These are phyloP conservation scores for Colletotrichum liriopes DNA, from an alignment of 2,329 filamentous ascomycete genomes.

Conservation along the genomic window DNA sequence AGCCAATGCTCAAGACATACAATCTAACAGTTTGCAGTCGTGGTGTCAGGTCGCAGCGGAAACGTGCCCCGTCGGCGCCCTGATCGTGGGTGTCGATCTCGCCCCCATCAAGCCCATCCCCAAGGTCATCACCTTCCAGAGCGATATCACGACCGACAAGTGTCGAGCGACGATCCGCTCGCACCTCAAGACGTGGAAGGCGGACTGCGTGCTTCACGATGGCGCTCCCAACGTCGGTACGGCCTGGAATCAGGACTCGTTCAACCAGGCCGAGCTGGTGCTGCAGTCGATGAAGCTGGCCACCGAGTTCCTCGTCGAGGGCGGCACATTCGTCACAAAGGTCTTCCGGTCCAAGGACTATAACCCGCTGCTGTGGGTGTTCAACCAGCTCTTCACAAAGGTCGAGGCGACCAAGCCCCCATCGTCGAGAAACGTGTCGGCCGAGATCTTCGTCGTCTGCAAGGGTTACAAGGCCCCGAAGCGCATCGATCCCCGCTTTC, in stretches of 20 bases:
- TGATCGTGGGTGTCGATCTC: constrained; percentile 96
- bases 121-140: constrained; percentile 94
- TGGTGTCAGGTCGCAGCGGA: constrained; percentile 98
- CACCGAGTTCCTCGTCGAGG: constrained; percentile 90
- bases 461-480: constrained; percentile 96
- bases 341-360: constrained; percentile 98
- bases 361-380: constrained; percentile 95
- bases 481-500: constrained; percentile 89
- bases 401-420: constrained; percentile 98
- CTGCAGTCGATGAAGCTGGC: constrained; percentile 93
- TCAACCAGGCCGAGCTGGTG: constrained; percentile 94
- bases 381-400: constrained; percentile 95
- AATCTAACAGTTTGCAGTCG: constrained; percentile 65
- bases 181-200: constrained; percentile 96
- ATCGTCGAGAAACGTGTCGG: constrained; percentile 94
- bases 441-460: constrained; percentile 99
- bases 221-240: constrained; percentile 98
- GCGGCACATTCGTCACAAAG: constrained; percentile 96
- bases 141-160: constrained; percentile 98
- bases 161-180: constrained; percentile 90
- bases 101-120: constrained; percentile 97
- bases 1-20: constrained; percentile 5
- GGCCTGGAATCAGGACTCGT: constrained; percentile 98
- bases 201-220: constrained; percentile 95
- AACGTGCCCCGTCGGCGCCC: constrained; percentile 89